Base-by-base conservation (phyloP, 1,284 basidiomycete genomes). In the Apiotrichum siamense region DNA sequence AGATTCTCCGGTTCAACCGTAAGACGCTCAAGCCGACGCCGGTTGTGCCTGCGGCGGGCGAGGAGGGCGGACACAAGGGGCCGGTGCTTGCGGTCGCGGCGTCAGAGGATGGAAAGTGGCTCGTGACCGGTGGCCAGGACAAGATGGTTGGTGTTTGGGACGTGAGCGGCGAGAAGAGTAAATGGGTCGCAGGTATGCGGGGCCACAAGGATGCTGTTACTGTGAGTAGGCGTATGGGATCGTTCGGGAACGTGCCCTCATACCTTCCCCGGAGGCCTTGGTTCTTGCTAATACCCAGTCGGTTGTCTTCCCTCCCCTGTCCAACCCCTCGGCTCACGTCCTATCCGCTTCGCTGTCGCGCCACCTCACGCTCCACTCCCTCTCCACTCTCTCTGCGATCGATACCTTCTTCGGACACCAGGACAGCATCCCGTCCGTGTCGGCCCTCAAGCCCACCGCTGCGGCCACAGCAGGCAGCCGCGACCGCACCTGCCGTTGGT, bases 401-500 rank as follows among this genome's bases (percentile, higher is more conserved):
- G 96, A 99, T 70, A 97, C 94, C 12, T 79, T 98, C 9, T 99
- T 97, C 67, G 94, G 94, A 1, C 94, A 99, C 68, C 96, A 98
- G 77, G 94, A 97, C 66, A 80, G 83, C 21, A 83, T 96, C 23
- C 76, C 88, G 12, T 77, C 78, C 5, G 69, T 99, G 2, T 88
- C 92, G 58, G 80, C 88, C 1, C 79, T 98, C 6, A 82, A 86
- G 25, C 83, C 83, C 3, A 91, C 97, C 64, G 83, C 85, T 0
- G 88, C 87, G 10, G 83, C 97, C 10, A 91, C 85, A 32, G 86
- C 86, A 0, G 94, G 96, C 11, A 87, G 85, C 1, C 78, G 92
- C 24, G 94, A 99, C 76, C 86, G 91, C 62, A 96, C 92, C 0
- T 82, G 86, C 58, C 80, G 94, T 23, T 97, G 84, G 75, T 99